These are phyloP conservation scores for Monosporozyma aerobia DNA, from an alignment of 805 yeast species.

Conservation along the genomic window DNA sequence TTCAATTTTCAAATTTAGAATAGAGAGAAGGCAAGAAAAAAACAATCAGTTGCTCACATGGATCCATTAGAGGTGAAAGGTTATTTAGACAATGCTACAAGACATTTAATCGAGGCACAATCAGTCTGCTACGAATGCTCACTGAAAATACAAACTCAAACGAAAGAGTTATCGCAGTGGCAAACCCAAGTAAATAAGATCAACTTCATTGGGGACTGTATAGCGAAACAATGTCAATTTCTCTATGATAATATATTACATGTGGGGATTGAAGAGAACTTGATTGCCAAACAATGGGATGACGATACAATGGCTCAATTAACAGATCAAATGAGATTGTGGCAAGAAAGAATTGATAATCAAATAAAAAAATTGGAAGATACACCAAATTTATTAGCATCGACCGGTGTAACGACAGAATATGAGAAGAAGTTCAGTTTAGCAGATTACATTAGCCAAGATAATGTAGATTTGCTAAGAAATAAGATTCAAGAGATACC, in stretches of 20 bases:
- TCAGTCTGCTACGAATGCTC: conserved; percentile 41
- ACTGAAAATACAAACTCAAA: conserved; percentile 6
- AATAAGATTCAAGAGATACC: conserved; percentile 30
- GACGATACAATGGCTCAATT: conserved; percentile 14
- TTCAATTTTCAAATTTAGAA: not conserved
- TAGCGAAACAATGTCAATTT: conserved; percentile 39
- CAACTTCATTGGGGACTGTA: conserved; percentile 37
- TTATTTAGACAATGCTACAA: conserved; percentile 35
- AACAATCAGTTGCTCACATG: not conserved
- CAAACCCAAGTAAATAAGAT: conserved; percentile 36
- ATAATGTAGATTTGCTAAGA: conserved; percentile 22
- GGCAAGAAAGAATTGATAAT: conserved; percentile 29
- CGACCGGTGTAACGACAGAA: not conserved
- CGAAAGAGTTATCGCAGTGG: conserved; percentile 31
- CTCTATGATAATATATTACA: conserved; percentile 27
- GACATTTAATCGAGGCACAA: conserved; percentile 41
- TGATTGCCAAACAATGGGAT: conserved; percentile 20
- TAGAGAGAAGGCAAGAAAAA: not conserved
- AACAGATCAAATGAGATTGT: conserved; percentile 17
- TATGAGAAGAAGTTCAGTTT: conserved; percentile 22
- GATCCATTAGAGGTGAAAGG: not conserved
- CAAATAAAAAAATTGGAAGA: conserved; percentile 30
- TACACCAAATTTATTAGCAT: conserved; percentile 30
- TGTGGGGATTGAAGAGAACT: conserved; percentile 26
- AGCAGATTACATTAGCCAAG: conserved; percentile 42